Percentiles rank a stretch among this genome's conserved stretches.
Conservation (phyloP, 75 land plant genomes). For the Pinus albicaulis region DNA sequence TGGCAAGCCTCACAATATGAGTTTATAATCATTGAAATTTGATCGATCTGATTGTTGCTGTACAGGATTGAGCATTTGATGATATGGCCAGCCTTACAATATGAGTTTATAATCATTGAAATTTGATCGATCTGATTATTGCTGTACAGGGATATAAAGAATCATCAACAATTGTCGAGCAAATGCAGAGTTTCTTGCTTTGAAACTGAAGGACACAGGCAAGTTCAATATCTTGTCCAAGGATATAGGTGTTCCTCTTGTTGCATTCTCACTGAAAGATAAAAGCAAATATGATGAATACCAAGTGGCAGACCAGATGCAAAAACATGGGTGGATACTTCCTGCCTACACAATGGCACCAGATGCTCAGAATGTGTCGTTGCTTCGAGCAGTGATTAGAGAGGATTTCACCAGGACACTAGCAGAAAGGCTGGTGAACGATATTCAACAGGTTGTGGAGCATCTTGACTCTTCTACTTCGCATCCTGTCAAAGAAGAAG, state of each 20-base stretch:
- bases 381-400: constrained; percentile 52
- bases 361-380: constrained; percentile 36
- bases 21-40: too few relatives aligned
- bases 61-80: constrained; percentile 8
- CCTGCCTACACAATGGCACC: constrained; percentile 74
- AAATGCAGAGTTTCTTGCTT: constrained; percentile 34
- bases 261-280: constrained; percentile 52
- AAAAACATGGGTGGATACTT: constrained; percentile 55
- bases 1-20: too few relatives aligned
- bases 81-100: too few relatives aligned
- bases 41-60: too few relatives aligned
- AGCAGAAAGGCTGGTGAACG: constrained; percentile 35
- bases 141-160: constrained; percentile 34
- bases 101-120: too few relatives aligned
- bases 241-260: constrained; percentile 45
- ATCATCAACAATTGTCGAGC: constrained; percentile 40
- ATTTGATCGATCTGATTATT: too few relatives aligned
- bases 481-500: too few relatives aligned
- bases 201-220: constrained; percentile 32
- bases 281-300: constrained; percentile 28
- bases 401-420: constrained; percentile 51
- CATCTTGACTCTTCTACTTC: constrained; percentile 17
- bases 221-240: constrained; percentile 49
- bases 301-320: constrained; percentile 39
- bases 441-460: constrained; percentile 32